A percentile compares a stretch with the other conserved stretches of the same genome.
phyloP scores from a whole-genome alignment of 768 basidiomycete genomes.

The Leccinum variicolor region DNA sequence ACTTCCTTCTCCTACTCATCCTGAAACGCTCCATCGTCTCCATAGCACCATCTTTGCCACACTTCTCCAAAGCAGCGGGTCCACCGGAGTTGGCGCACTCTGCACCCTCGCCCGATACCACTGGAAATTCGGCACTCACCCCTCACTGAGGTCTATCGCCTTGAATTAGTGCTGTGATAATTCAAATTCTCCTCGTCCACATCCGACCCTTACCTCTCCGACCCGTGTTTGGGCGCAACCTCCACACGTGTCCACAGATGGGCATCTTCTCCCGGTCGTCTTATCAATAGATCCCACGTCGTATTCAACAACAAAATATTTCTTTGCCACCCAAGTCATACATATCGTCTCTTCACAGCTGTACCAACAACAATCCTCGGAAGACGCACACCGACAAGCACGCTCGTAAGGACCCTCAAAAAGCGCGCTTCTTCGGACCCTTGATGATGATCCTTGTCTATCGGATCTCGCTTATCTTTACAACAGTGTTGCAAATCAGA shows the following conservation, averaged over 20 bases:
- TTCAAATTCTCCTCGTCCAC: neutral
- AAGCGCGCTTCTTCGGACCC: neutral
- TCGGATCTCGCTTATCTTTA: neutral
- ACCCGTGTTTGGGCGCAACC: conserved; percentile 3
- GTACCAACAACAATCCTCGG: neutral
- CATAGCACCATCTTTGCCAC: neutral
- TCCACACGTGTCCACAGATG: conserved; percentile 11
- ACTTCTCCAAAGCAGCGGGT: neutral
- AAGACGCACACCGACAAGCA: no score
- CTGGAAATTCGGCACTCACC: neutral
- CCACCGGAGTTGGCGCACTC: neutral
- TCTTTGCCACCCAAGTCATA: no score
- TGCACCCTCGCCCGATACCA: neutral
- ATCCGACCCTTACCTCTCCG: conserved; percentile 1
- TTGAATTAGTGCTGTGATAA: neutral
- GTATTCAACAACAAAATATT: neutral
- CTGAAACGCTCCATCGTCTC: neutral
- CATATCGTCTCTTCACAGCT: neutral
- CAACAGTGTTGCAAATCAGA: conserved; percentile 9
- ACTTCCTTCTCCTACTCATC: neutral
- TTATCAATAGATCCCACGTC: neutral
- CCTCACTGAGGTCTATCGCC: no score
- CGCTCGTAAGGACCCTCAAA: neutral
- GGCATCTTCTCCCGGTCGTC: neutral
- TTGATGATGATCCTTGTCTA: neutral